Conservation (phyloP, 768 basidiomycete genomes). For the Rubroboletus pulcherrimus region DNA sequence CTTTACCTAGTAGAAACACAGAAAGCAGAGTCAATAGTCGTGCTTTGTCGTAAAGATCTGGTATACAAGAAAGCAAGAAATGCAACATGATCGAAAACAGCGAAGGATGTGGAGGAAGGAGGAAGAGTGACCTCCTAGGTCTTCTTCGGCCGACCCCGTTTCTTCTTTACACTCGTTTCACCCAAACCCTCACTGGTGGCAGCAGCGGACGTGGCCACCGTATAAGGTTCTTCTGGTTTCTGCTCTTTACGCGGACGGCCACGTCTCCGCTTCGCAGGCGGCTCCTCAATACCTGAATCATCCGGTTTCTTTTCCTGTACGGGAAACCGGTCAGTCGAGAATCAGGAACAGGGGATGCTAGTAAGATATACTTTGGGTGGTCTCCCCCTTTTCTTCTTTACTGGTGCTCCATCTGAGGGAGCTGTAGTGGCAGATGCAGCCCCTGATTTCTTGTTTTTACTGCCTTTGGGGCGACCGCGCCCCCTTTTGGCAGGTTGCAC, state of each 20-base stretch:
- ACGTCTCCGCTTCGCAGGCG: constrained; percentile 59
- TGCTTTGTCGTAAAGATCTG: constrained; percentile 32
- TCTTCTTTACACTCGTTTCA: constrained; percentile 59
- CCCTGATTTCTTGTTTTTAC: constrained; percentile 64
- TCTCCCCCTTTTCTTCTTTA: constrained; percentile 47
- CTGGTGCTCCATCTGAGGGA: constrained; percentile 26
- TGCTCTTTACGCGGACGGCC: constrained; percentile 71
- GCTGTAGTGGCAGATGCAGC: constrained; percentile 29
- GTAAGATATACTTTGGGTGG: constrained; percentile 45
- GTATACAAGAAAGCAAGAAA: constrained; percentile 36
- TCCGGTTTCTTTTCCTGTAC: constrained; percentile 34
- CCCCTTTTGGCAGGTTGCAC: constrained; percentile 60
- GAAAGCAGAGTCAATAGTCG: constrained; percentile 34
- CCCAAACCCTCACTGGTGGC: constrained; percentile 36
- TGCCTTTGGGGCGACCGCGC: constrained; percentile 86
- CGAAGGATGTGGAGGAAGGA: constrained; percentile 9
- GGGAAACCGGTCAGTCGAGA: constrained; percentile 13
- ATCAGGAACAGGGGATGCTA: constrained; percentile 17
- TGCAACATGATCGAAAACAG: constrained; percentile 25
- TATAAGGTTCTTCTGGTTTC: constrained; percentile 41
- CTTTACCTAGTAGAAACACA: constrained; percentile 33
- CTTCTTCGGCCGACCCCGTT: constrained; percentile 64
- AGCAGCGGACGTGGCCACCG: constrained; percentile 31
- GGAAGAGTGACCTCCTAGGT: constrained; percentile 15
- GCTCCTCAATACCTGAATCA: constrained; percentile 51